Evolutionary conservation across 768 basidiomycete genomes (phyloP), one percentile per base, ranked within the genome.

Genomic region (Dioszegia aurantiaca): DNA sequence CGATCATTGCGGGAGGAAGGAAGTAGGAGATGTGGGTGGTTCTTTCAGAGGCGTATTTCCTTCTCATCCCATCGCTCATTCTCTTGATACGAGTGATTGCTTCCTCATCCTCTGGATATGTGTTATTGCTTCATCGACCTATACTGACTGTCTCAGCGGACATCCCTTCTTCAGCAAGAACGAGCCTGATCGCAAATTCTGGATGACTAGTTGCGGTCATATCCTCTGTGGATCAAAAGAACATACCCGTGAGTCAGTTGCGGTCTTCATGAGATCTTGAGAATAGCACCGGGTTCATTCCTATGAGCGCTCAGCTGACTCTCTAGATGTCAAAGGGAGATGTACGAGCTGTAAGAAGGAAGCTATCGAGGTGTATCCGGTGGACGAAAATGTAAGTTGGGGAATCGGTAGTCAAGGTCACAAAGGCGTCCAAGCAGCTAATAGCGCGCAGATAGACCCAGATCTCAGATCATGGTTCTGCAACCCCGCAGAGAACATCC

Each of bases 151-250:
- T 33, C 14, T 33, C 33, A 61, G 60, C 27, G 31, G 40, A 48
- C 24, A 51, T 27, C 60, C 55, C 3, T 61, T 51, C 40, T 49
- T 43, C 23, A 53, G 41, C n/a, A 54, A 33, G 30, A 47, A 3
- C 26, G 43, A 55, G 19, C 28, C 33, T 4, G 39, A 60, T 24
- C 47, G 60, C 19, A 57, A 52, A 16, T 63, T 63, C 58, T 63
- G 58, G 62, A 59, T 63, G 45, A 59, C 59, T 16, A 52, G 41
- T 17, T 63, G 62, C 51, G 62, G 62, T 10, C 62, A 63, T 57
- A 48, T 60, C 19, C 40, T 63, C 8, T 63, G 62, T 26, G 45
- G 46, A 28, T 24, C 37, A 4, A 30, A 24, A 9, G 43, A 49
- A n/a, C 61, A 62, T 55, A 43, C 57, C 6, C 49, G 61, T 62